Base-by-base conservation (phyloP, 208 protist genomes). In the Herpetomonas samuelpessoai region DNA sequence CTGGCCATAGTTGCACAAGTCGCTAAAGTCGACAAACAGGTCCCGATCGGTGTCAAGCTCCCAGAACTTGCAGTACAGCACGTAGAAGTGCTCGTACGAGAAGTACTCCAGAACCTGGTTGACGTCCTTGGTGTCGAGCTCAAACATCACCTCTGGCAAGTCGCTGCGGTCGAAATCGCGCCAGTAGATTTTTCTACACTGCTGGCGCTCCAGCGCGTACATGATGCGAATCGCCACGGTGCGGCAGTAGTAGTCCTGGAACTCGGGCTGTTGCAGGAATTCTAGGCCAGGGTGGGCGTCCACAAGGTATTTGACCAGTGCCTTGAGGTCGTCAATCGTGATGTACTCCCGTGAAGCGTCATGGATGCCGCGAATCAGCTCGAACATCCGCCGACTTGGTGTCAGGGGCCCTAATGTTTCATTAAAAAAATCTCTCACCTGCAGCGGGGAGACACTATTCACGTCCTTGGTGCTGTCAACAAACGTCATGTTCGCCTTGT, bases 81-180 rank as follows among this genome's bases (percentile, higher is more conserved):
- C 98, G 81, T 99, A 99, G 63, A 99, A 99, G 71, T 99, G 97
- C 81, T 99, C 97, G 74, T 99, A 99, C 10, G 87, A 97, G 69
- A 99, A 99, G 74, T 96, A 99, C 29, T 83, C 75, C 1, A 91
- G 68, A 22, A 92, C 88, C 24, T 81, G 63, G 64, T 97, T 97
- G 18, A 96, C 90, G 53, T 97, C 91, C 62, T 85, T 80, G 48
- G 66, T 71, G 65, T 97, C 91, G 14, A 96, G 60, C 49, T 85
- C 59, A 66, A 71, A 64, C 65, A 98, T 81, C 31, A 76, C 74
- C 51, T 95, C 91, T 2, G 88, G 79, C 35, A 98, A 65, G 62
- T 91, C 68, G 66, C 79, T 95, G 52, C 78, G 75, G 55, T 91
- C 79, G 48, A 97, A 93, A 53, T 97, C 91, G 44, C 64, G 73